phyloP scores from a whole-genome alignment of 176 grass and related monocot species.

The Saccharum spontaneum region DNA sequence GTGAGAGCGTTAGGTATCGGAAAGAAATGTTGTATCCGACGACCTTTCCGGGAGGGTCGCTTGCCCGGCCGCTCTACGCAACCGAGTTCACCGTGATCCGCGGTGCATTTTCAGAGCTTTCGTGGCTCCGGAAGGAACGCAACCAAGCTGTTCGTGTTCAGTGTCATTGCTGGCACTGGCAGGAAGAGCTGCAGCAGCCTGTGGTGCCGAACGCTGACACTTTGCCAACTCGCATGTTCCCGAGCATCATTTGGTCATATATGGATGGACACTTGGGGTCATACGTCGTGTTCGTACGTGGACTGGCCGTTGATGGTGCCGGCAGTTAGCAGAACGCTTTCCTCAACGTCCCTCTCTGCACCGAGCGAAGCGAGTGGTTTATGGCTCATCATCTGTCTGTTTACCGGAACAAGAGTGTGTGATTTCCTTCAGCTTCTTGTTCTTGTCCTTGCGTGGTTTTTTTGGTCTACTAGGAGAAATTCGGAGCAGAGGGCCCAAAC shows the following conservation, averaged over 20 bases:
- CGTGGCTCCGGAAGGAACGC: background rate
- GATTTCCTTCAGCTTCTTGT: background rate
- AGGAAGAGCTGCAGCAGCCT: background rate
- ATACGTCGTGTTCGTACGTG: background rate
- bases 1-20: slow-evolving; percentile 16
- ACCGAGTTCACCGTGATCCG: background rate
- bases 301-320: background rate
- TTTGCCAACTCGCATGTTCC: background rate
- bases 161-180: background rate
- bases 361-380: background rate
- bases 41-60: slow-evolving; percentile 8
- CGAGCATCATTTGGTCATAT: background rate
- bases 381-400: background rate
- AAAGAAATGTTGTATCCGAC: slow-evolving; percentile 38
- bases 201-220: background rate
- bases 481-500: background rate
- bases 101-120: background rate
- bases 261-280: background rate
- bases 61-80: slow-evolving; percentile 10
- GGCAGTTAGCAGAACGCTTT: background rate
- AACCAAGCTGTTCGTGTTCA: background rate
- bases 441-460: background rate
- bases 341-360: background rate
- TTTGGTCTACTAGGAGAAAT: background rate
- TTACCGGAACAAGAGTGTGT: background rate